A percentile compares a stretch with the other conserved stretches of the same genome.
Conservation (phyloP, 805 yeast species). For the Schizosaccharomyces cryophilus region DNA sequence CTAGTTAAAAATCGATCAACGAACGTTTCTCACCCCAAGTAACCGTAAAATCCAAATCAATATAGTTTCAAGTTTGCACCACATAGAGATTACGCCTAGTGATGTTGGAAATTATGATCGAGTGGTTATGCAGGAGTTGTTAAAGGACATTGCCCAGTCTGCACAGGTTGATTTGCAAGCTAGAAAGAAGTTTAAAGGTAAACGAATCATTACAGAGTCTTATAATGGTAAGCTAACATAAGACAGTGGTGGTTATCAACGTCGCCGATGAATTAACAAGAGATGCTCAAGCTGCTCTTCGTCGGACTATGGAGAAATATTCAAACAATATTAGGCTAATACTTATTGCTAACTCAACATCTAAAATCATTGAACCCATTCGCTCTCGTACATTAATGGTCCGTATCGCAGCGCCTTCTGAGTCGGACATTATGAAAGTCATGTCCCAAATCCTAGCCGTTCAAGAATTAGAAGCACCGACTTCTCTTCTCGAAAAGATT, state of each 20-base stretch:
- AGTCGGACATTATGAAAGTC: constrained; percentile 30
- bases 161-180: constrained; percentile 70
- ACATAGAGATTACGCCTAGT: constrained; percentile 83
- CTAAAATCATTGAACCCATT: constrained; percentile 81
- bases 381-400: constrained; percentile 74
- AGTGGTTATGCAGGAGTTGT: constrained; percentile 75
- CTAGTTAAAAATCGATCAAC: constrained; percentile 63
- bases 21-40: constrained; percentile 49
- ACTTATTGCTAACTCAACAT: constrained; percentile 67
- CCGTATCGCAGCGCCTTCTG: constrained; percentile 64
- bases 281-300: constrained; percentile 86
- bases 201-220: too few species aligned
- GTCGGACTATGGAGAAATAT: constrained; percentile 91
- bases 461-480: constrained; percentile 25
- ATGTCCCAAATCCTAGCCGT: constrained; percentile 29
- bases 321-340: constrained; percentile 67
- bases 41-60: constrained; percentile 62
- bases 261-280: constrained; percentile 76
- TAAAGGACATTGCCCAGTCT: constrained; percentile 84
- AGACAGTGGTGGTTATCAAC: constrained; percentile 44
- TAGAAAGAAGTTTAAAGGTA: constrained; percentile 20
- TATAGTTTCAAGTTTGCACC: constrained; percentile 75
- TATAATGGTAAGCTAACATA: too few species aligned
- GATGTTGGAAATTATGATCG: constrained; percentile 93
- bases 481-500: constrained; percentile 23